phyloP scores from a whole-genome alignment of 495 filamentous ascomycete genomes.

The Aspergillus steynii region DNA sequence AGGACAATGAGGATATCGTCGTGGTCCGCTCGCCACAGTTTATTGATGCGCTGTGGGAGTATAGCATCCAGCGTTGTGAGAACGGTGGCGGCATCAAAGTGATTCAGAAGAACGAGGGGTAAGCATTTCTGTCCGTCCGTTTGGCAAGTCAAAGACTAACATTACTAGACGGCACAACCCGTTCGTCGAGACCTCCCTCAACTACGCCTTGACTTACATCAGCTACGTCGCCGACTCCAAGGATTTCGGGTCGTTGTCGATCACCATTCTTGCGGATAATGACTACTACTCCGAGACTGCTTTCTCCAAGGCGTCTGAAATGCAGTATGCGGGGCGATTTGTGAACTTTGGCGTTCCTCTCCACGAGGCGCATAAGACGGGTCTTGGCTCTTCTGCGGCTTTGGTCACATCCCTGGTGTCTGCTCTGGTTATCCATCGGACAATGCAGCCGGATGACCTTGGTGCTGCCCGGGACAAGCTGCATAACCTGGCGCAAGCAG shows the following conservation, averaged over 20 bases:
- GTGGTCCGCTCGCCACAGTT: constrained; percentile 92
- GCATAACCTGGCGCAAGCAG: constrained; percentile 90
- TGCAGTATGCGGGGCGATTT: constrained; percentile 50
- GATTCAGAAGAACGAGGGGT: constrained; percentile 74
- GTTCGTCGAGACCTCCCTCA: constrained; percentile 88
- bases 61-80: constrained; percentile 66
- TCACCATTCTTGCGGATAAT: constrained; percentile 91
- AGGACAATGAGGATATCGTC: constrained; percentile 53
- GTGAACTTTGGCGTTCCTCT: constrained; percentile 76
- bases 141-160: not conserved
- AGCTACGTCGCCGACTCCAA: constrained; percentile 53
- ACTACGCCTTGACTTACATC: constrained; percentile 83
- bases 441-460: constrained; percentile 64
- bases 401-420: constrained; percentile 90
- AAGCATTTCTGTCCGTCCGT: constrained; percentile 33
- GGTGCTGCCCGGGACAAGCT: constrained; percentile 55
- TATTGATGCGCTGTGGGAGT: constrained; percentile 79
- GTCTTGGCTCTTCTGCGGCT: constrained; percentile 92
- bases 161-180: constrained; percentile 58
- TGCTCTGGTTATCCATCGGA: constrained; percentile 72
- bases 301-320: constrained; percentile 30
- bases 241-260: constrained; percentile 62
- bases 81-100: constrained; percentile 76
- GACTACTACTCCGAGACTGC: constrained; percentile 89
- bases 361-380: constrained; percentile 85